A percentile compares a stretch with the other conserved stretches of the same genome.
Evolutionary conservation across 345 rosid species (phyloP).

Genomic region (Moricandia arvensis): DNA sequence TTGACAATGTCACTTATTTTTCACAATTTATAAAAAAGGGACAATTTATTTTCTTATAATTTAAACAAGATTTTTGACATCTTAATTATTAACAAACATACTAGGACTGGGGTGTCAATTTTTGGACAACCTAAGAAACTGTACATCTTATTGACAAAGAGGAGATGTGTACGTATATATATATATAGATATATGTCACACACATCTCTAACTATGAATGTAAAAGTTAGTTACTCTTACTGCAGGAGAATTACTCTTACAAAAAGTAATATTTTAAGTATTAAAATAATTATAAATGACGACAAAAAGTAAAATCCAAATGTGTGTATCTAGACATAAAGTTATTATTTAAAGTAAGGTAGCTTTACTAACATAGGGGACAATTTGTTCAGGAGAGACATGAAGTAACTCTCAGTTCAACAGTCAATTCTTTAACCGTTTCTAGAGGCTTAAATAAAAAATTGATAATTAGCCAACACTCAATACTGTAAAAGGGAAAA

Average conservation of each 20-base stretch:
- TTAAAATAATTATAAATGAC: conserved; percentile 3
- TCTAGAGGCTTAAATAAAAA: background rate
- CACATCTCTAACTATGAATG: background rate
- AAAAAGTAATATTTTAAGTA: background rate
- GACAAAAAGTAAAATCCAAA: conserved; percentile 34
- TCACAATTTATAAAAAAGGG: background rate
- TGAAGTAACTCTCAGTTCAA: conserved; percentile 36
- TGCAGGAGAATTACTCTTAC: conserved; percentile 9
- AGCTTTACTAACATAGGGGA: conserved; percentile 33
- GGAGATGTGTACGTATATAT: background rate
- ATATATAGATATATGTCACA: background rate
- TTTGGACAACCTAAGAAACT: background rate
- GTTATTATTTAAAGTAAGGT: background rate
- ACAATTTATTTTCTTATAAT: background rate
- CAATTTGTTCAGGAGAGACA: conserved; percentile 35
- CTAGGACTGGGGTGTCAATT: background rate
- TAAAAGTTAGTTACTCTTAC: background rate
- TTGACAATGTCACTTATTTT: background rate
- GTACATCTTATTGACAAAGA: background rate
- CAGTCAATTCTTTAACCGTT: background rate
- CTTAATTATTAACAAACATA: background rate
- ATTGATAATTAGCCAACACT: background rate
- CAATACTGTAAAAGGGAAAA: background rate
- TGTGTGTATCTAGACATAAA: background rate
- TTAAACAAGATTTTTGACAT: background rate